These are phyloP conservation scores for Lipomyces chichibuensis DNA, from an alignment of 805 yeast genomes.

Conservation along the genomic window DNA sequence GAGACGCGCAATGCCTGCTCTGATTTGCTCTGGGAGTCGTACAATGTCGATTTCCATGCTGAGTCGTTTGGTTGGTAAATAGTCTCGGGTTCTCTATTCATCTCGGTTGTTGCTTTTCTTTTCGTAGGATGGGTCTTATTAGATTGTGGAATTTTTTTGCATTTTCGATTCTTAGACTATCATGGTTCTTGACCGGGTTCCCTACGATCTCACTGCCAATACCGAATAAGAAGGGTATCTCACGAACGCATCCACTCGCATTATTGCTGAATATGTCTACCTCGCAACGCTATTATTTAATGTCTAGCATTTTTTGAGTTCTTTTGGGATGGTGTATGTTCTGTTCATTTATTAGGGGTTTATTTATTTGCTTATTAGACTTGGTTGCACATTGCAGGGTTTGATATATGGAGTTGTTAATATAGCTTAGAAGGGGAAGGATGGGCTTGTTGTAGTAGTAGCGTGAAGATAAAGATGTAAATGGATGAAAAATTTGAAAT, in stretches of 20 bases:
- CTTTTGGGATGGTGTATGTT: background rate
- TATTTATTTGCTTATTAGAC: background rate
- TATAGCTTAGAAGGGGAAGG: background rate
- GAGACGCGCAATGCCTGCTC: conserved; percentile 40
- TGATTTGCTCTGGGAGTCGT: conserved; percentile 37
- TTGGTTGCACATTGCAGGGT: background rate
- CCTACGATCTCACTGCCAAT: background rate
- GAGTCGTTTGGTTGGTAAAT: conserved; percentile 44
- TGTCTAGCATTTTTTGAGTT: background rate
- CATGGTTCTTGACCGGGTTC: background rate
- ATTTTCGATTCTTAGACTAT: background rate
- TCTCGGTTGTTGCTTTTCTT: conserved; percentile 6
- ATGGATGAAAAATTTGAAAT: background rate
- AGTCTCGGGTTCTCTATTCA: conserved; percentile 1
- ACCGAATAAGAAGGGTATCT: background rate
- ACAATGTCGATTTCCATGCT: conserved; percentile 38
- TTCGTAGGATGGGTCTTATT: conserved; percentile 13
- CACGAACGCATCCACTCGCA: background rate
- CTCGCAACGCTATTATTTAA: background rate
- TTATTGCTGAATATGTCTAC: background rate
- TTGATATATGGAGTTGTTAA: background rate
- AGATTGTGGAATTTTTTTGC: conserved; percentile 8
- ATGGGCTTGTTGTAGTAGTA: background rate
- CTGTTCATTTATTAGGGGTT: conserved; percentile 1
- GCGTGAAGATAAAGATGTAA: background rate